Evolutionary conservation across 331 rosid species (phyloP), one percentile per base, ranked within the genome.

Genomic region (Acacia pycnantha): DNA sequence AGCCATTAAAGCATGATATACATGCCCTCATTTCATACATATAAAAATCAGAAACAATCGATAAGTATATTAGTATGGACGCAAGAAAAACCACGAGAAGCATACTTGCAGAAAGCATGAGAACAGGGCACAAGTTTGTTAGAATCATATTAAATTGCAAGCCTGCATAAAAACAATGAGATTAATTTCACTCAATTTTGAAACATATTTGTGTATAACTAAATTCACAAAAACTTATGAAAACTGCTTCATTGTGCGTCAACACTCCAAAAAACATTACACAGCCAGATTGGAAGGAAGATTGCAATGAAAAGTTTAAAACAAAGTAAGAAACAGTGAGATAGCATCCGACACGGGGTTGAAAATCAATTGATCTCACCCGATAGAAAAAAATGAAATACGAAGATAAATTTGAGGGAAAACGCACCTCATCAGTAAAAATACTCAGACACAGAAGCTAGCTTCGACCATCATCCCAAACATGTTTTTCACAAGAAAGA

Each of bases 111-210:
- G 79, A 84, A 96, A 29, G 86, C 69, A 77, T 96, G 99, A 78
- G 95, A 86, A 75, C 99, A 96, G 43, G 99, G 99, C 70, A 92
- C 92, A 79, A 95, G 91, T 88, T 86, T 91, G 88, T 89, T 87
- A 67, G 93, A 92, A 69, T 89, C 90, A 89, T 89, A 71, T 72
- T 85, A 82, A 15, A 79, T 79, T 82, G 70, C 82, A 51, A 73
- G 67, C 86, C 92, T 87, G 77, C 77, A 27, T 15, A 35, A 71
- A 22, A 51, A 65, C 56, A 76, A 26, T 41, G 8, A 40, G 66
- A 22, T 86, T 61, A 58, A 71, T 26, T 72, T n/a, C n/a, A 26
- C 65, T 53, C 79, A 4, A 59, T 50, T 65, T 46, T 4, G 18
- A 35, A 81, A 27, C 69, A 59, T 48, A 14, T 29, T 31, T 48